Conservation (phyloP, 305 asterid genomes). For the Fraxinus baroniana region DNA sequence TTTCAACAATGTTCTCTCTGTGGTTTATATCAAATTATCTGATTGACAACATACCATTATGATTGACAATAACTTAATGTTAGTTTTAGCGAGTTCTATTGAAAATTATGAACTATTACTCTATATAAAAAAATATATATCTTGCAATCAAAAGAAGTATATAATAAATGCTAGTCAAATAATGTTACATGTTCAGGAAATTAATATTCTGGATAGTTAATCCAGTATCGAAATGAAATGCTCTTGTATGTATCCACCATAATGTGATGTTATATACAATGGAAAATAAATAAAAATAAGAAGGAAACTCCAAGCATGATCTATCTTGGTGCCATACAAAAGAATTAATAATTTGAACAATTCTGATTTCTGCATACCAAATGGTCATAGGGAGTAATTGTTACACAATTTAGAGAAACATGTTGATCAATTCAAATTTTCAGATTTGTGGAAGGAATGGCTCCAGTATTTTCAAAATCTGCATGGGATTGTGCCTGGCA, state of each 20-base stretch:
- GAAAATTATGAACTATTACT: background rate
- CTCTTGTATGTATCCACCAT: background rate
- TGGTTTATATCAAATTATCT: background rate
- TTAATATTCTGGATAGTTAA: background rate
- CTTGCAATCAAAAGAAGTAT: background rate
- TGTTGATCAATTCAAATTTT: slow-evolving; percentile 22
- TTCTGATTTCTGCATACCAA: background rate
- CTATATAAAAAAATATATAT: background rate
- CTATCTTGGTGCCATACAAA: background rate
- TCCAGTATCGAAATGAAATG: background rate
- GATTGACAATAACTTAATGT: background rate
- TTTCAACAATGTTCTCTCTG: background rate
- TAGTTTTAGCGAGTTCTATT: background rate
- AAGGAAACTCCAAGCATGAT: background rate
- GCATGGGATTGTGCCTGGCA: slow-evolving; percentile 99
- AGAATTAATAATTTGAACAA: slow-evolving; percentile 4
- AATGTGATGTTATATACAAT: background rate
- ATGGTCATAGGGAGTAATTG: slow-evolving; percentile 2
- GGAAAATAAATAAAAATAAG: background rate
- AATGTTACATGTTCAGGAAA: background rate
- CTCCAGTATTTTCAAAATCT: slow-evolving; percentile 94
- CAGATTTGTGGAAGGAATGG: slow-evolving; percentile 99
- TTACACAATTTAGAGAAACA: slow-evolving; percentile 9
- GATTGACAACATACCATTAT: background rate
- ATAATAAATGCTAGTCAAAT: background rate